Base-by-base conservation (phyloP, 192 early-diverging fungal genomes). In the Mortierella hygrophila region DNA sequence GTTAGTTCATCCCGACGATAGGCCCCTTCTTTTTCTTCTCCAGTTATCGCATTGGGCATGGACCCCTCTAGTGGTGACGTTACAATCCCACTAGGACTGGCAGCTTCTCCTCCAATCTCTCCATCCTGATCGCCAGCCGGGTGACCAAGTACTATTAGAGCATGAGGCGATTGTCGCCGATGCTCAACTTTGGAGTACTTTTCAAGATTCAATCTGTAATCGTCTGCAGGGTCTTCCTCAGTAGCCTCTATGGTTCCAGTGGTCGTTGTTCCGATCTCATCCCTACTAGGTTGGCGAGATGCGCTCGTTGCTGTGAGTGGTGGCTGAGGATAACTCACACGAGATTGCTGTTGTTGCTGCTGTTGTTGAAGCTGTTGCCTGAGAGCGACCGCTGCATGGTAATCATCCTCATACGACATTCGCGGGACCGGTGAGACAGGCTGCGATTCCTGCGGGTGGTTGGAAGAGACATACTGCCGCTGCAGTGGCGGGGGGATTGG, bases 101-200 rank as follows among this genome's bases (percentile, higher is more conserved):
- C 44, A 2, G 44, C 3, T 15, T 11, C 13, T 3, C 13, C 44
- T 46, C 44, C 44, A 11, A 3, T 46, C 44, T 42, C 60, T 20
- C 37, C 65, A 35, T 29, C 75, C 16, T 29, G 38, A 42, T 40
- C 47, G 6, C 42, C 47, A 13, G 41, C 54, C 29, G 32, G n/a
- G 23, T 57, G 52, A 1, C n/a, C 52, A 0, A 78, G 3, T 40
- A 32, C 21, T 0, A 80, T 4, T 42, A 82, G 7, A 4, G 81
- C 81, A 23, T 82, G 81, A 37, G 81, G 81, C 1, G 81, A 82
- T 55, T 82, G 76, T 32, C 81, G 74, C 20, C 32, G 32, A 5
- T 75, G 38, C 52, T 81, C 80, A 6, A 75, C 41, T 47, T 57
- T 81, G 23, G 80, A 68, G 47, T 75, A 41, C 73, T 41, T 74